phyloP scores from a whole-genome alignment of 2,329 filamentous ascomycete species.

The Dendryphion nanum region DNA sequence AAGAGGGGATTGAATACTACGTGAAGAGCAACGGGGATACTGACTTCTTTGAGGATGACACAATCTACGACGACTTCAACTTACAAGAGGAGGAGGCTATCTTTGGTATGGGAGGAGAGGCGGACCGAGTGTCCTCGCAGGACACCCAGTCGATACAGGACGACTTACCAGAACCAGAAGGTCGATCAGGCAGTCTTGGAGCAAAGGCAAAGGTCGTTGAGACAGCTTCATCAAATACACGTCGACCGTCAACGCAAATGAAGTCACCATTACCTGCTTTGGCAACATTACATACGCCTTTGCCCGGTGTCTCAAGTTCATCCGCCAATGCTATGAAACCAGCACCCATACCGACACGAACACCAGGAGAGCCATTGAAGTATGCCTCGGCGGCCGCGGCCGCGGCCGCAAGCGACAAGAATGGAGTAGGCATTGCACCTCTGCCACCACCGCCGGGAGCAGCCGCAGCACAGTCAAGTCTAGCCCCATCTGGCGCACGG shows the following conservation, averaged over 20 bases:
- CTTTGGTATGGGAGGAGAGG: slow-evolving; percentile 77
- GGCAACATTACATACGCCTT: slow-evolving; percentile 79
- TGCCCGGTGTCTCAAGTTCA: slow-evolving; percentile 60
- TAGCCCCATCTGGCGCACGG: slow-evolving; percentile 52
- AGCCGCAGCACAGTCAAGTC: slow-evolving; percentile 37
- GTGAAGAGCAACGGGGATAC: slow-evolving; percentile 84
- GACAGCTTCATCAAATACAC: slow-evolving; percentile 52
- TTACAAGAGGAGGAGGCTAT: slow-evolving; percentile 88
- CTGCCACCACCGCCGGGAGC: slow-evolving; percentile 82
- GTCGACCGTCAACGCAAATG: slow-evolving; percentile 82
- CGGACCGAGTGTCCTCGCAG: slow-evolving; percentile 89
- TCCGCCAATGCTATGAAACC: slow-evolving; percentile 79
- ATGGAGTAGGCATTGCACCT: slow-evolving; percentile 84
- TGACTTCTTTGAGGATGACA: slow-evolving; percentile 92
- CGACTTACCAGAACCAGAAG: slow-evolving; percentile 63
- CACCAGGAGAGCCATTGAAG: slow-evolving; percentile 86
- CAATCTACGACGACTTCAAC: slow-evolving; percentile 90
- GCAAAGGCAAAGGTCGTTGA: slow-evolving; percentile 62
- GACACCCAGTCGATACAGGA: slow-evolving; percentile 91
- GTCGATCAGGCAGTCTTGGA: slow-evolving; percentile 50
- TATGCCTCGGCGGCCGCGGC: slow-evolving; percentile 96
- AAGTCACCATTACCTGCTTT: slow-evolving; percentile 93
- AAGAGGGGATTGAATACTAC: slow-evolving; percentile 94
- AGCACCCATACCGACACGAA: slow-evolving; percentile 77
- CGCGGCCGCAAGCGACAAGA: slow-evolving; percentile 86